Evolutionary conservation across 768 basidiomycete species (phyloP), one percentile per base, ranked within the genome.

Genomic region (Russula griseocarnosa): DNA sequence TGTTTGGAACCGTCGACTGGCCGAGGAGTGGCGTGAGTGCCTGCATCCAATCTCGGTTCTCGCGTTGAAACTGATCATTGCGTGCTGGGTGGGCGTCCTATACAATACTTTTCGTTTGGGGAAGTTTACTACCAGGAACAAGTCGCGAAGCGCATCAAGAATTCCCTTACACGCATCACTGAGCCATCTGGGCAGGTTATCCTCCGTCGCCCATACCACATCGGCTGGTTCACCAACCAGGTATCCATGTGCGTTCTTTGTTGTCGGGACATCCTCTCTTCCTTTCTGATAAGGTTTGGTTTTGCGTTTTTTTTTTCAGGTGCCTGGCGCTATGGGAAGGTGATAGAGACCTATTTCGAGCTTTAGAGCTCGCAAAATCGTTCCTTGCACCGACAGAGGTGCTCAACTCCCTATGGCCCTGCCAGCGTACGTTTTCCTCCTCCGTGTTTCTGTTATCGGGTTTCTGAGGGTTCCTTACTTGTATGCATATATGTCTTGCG

Each of bases 11-110:
- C 83, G 84, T 7, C 83, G 83, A 69, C 86, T 90, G 63, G 85
- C 86, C 0, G 84, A 87, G 67, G 87, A 91, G 69, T 92, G 90
- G 90, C 77, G 90, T 92, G 74, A 73, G 88, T 84, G 36, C 44
- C 58, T 46, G 34, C 47, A 18, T 22, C 24, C 36, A 53, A 22
- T 52, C 13, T 49, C n/a, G 32, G 34, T 16, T 59, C n/a, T 26
- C 18, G 52, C 34, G 22, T n/a, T 58, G 63, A 60, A 59, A n/a
- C 42, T 47, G 36, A 51, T 40, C 20, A 14, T 26, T 24, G 32
- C 34, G 10, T 36, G 16, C 32, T 28, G 53, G 60, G 44, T 22
- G 44, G 46, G 44, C 16, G 42, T 47, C 46, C 46, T 47, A 11
- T 47, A 11, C 22, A n/a, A 47, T 47, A 13, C n/a, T 22, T 47